Evolutionary conservation across 176 grass and related monocot species (phyloP), one percentile per base, ranked within the genome.

Genomic region (Cenchrus purpureus): DNA sequence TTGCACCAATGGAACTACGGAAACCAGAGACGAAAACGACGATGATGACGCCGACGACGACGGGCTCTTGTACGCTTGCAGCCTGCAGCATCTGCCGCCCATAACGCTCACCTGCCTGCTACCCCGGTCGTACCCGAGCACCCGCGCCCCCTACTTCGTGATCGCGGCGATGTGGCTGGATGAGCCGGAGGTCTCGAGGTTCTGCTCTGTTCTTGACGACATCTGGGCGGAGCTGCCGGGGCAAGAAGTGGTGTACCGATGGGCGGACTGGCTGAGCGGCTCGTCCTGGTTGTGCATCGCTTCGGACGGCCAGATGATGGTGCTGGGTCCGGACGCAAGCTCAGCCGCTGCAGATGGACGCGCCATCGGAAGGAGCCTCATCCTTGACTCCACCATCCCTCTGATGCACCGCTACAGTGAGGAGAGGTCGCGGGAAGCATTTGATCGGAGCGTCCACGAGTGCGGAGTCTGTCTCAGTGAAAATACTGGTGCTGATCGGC

Each of bases 41-140:
- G 63, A 48, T 5, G 63, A 32, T 0, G 60, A 28, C n/a, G 54
- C 51, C 4, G 44, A 73, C 70, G 44, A 73, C 70, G 83, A 86
- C 5, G 43, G 50, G 60, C 86, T 92, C 68, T 17, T 89, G 64
- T 92, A 89, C 77, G 82, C 67, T 75, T 92, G 85, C 52, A 63
- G 53, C 79, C 83, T 92, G 8, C 60, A 44, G 66, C 86, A 86
- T 70, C 78, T 92, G 59, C 90, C 90, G 1, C 87, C 90, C 20
- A 67, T 89, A 13, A 14, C 83, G 49, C 84, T 92, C n/a, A 84
- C 83, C 72, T 79, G 83, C 34, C 71, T 92, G 29, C 68, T 92
- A 29, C 87, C 90, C 13, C 82, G 74, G 50, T 86, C 87, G 32
- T 92, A 92, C 71, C 90, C 90, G n/a, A 92, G 87, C 25, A 68